Evolutionary conservation across 108 stramenopile genomes (phyloP).

Genomic region (Cyclotella baltica): DNA sequence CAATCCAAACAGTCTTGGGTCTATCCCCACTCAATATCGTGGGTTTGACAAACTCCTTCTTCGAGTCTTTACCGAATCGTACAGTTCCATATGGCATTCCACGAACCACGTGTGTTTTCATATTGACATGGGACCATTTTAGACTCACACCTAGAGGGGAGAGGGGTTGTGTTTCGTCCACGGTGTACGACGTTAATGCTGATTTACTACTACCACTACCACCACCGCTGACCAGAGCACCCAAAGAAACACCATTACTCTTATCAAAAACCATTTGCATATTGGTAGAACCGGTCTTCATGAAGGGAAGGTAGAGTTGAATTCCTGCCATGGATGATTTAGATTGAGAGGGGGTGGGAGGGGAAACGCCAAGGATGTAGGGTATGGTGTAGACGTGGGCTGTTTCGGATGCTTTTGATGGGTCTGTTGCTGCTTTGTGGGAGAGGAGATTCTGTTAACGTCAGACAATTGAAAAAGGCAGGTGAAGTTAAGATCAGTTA

Average conservation of each 20-base stretch:
- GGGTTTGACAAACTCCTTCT: constrained; percentile 45
- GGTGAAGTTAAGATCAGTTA: no score
- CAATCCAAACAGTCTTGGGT: constrained; percentile 38
- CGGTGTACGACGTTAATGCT: constrained; percentile 36
- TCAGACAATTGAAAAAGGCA: no score
- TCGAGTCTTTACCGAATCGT: constrained; percentile 34
- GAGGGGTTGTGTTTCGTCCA: constrained; percentile 34
- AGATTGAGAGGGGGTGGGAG: constrained; percentile 53
- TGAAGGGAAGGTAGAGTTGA: constrained; percentile 55
- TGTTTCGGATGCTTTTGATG: constrained; percentile 46
- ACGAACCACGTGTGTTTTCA: constrained; percentile 81
- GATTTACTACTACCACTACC: background rate
- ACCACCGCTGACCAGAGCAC: constrained; percentile 16
- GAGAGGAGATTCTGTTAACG: constrained; percentile 71
- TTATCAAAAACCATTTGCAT: constrained; percentile 58
- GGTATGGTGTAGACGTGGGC: constrained; percentile 81
- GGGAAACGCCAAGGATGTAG: constrained; percentile 77
- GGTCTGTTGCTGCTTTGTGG: constrained; percentile 56
- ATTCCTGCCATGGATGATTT: constrained; percentile 63
- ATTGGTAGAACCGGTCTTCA: constrained; percentile 33
- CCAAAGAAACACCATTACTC: constrained; percentile 40
- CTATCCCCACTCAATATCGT: constrained; percentile 63
- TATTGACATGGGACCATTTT: constrained; percentile 67
- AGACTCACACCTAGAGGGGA: constrained; percentile 77
- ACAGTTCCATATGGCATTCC: constrained; percentile 92